These are phyloP conservation scores for Primulina eburnea DNA, from an alignment of 257 asterid species.

Conservation along the genomic window DNA sequence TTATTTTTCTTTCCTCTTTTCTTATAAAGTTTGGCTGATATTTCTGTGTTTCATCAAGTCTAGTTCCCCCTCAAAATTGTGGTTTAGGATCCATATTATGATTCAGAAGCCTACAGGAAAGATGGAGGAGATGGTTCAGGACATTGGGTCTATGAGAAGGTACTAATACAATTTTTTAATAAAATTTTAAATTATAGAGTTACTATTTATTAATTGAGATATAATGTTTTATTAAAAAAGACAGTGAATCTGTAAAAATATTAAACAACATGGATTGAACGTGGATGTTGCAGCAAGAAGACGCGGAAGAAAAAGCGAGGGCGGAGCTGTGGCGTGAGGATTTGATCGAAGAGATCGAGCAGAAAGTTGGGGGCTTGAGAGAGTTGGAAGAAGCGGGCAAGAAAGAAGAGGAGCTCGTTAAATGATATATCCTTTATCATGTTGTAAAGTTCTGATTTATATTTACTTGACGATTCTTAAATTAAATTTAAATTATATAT, in stretches of 20 bases:
- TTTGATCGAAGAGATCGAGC: conserved; percentile 83
- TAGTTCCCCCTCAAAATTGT: not conserved
- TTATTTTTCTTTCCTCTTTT: not conserved
- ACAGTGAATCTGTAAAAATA: not conserved
- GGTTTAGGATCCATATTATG: conserved; percentile 79
- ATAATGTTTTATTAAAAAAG: too few species aligned
- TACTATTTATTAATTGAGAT: too few species aligned
- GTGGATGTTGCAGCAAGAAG: conserved; percentile 65
- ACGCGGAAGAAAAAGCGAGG: conserved; percentile 61
- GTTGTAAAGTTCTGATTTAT: not conserved
- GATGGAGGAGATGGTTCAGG: conserved; percentile 93
- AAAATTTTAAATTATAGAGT: too few species aligned
- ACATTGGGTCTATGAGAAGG: conserved; percentile 91
- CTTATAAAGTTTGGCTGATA: not conserved
- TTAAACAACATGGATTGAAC: not conserved
- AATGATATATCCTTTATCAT: conserved; percentile 20
- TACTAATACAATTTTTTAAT: not conserved
- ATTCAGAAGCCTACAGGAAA: conserved; percentile 68
- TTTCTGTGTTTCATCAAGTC: not conserved
- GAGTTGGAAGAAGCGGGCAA: conserved; percentile 81
- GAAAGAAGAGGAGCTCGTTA: conserved; percentile 47
- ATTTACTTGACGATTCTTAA: too few species aligned
- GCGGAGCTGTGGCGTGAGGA: conserved; percentile 77
- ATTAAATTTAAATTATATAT: too few species aligned
- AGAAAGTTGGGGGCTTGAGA: conserved; percentile 63